phyloP scores from a whole-genome alignment of 805 yeast genomes.

The Myxozyma neglecta region DNA sequence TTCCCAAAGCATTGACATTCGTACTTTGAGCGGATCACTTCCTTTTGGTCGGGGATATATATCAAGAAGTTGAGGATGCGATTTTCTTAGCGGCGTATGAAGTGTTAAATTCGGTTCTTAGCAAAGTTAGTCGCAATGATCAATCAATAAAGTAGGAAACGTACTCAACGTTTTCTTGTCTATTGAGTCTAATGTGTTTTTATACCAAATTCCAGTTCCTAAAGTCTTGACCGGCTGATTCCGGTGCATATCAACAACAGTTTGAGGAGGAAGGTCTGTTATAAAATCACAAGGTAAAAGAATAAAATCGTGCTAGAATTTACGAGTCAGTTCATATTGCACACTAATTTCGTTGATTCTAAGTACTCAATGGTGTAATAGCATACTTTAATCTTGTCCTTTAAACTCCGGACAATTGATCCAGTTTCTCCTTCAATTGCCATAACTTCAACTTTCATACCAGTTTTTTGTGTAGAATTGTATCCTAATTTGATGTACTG shows the following conservation, averaged over 20 bases:
- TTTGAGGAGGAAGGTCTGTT: slow-evolving; percentile 89
- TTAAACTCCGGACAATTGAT: slow-evolving; percentile 54
- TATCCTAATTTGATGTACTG: slow-evolving; percentile 33
- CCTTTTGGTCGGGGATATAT: slow-evolving; percentile 52
- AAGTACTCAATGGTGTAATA: background rate
- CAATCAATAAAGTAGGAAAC: slow-evolving; percentile 54
- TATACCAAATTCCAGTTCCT: slow-evolving; percentile 75
- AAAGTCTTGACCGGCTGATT: slow-evolving; percentile 65
- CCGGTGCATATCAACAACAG: slow-evolving; percentile 78
- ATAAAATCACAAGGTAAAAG: slow-evolving; percentile 91
- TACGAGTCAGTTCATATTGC: background rate
- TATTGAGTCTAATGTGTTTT: slow-evolving; percentile 69
- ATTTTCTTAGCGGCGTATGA: slow-evolving; percentile 40
- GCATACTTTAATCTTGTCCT: slow-evolving; percentile 35
- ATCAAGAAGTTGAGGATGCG: slow-evolving; percentile 60
- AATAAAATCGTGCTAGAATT: slow-evolving; percentile 56
- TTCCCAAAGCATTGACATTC: slow-evolving; percentile 89
- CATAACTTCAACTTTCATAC: slow-evolving; percentile 60
- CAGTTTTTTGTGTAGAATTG: slow-evolving; percentile 33
- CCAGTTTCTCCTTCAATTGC: slow-evolving; percentile 58
- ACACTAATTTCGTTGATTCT: background rate
- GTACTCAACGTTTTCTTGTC: slow-evolving; percentile 67
- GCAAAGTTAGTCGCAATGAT: slow-evolving; percentile 32
- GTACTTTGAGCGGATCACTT: slow-evolving; percentile 63
- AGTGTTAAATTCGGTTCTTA: slow-evolving; percentile 36